Conservation (phyloP, 495 filamentous ascomycete species). For the Penicillium waksmanii region DNA sequence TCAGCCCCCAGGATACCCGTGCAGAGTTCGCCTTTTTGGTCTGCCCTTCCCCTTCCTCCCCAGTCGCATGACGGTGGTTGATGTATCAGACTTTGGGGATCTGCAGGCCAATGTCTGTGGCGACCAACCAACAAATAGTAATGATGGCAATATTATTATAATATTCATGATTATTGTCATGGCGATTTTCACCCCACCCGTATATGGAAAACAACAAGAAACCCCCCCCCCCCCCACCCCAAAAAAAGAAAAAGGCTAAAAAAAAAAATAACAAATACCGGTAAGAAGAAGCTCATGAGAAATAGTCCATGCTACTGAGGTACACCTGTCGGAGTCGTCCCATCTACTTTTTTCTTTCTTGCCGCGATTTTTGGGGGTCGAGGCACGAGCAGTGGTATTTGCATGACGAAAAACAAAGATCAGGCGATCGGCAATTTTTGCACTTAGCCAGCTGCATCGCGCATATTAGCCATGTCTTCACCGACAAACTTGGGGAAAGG, state of each 20-base stretch:
- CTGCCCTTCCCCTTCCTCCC: conserved; percentile 12
- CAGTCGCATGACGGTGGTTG: conserved; percentile 43
- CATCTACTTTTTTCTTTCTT: conserved; percentile 17
- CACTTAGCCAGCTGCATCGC: conserved; percentile 29
- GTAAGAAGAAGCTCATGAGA: conserved; percentile 19
- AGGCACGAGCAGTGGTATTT: conserved; percentile 35
- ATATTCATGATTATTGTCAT: background rate
- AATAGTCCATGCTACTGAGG: conserved; percentile 25
- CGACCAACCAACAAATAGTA: conserved; percentile 1
- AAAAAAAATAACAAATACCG: background rate
- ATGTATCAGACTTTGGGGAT: conserved; percentile 41
- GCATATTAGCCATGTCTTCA: conserved; percentile 34
- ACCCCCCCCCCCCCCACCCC: background rate
- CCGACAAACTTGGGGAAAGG: conserved; percentile 31
- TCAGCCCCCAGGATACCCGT: conserved; percentile 41
- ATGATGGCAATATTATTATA: conserved; percentile 2
- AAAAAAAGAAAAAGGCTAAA: background rate
- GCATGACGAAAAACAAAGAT: conserved; percentile 34
- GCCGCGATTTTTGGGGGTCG: conserved; percentile 21
- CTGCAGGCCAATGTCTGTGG: conserved; percentile 34
- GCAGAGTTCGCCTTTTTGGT: conserved; percentile 27
- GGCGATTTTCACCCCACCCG: background rate
- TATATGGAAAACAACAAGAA: background rate
- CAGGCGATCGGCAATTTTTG: conserved; percentile 39
- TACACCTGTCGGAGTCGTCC: conserved; percentile 35